phyloP scores from a whole-genome alignment of 2,329 filamentous ascomycete species.

The Trichoderma aggressivum region DNA sequence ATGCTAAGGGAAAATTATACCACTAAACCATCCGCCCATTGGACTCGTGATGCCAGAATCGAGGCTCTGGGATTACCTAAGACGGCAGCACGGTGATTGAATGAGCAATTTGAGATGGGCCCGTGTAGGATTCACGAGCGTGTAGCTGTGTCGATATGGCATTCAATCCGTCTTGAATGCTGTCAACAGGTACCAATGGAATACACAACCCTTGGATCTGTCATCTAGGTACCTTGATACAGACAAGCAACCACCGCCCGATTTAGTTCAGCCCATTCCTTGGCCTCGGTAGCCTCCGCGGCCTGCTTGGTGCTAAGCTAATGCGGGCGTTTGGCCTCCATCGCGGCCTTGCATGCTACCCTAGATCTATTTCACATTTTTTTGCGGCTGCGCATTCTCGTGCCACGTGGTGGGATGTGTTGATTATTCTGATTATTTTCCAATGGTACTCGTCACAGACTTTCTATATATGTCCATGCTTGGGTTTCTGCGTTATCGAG shows the following conservation, averaged over 20 bases:
- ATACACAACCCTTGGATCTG: neutral
- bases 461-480: neutral
- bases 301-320: neutral
- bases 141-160: neutral
- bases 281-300: neutral
- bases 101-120: neutral
- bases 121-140: neutral
- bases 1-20: conserved; percentile 20
- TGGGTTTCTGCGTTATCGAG: neutral
- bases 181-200: no score
- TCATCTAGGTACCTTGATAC: neutral
- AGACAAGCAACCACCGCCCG: neutral
- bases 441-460: neutral
- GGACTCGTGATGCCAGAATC: neutral
- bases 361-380: neutral
- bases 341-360: neutral
- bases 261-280: neutral
- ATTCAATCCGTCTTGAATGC: neutral
- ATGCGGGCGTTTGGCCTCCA: neutral
- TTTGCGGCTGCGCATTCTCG: neutral
- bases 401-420: neutral
- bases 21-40: conserved; percentile 18
- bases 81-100: neutral
- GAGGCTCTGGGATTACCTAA: neutral
- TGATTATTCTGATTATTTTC: neutral